Evolutionary conservation across 169 alveolate genomes (phyloP), one percentile per base, ranked within the genome.

Genomic region (Plasmodium fragile): DNA sequence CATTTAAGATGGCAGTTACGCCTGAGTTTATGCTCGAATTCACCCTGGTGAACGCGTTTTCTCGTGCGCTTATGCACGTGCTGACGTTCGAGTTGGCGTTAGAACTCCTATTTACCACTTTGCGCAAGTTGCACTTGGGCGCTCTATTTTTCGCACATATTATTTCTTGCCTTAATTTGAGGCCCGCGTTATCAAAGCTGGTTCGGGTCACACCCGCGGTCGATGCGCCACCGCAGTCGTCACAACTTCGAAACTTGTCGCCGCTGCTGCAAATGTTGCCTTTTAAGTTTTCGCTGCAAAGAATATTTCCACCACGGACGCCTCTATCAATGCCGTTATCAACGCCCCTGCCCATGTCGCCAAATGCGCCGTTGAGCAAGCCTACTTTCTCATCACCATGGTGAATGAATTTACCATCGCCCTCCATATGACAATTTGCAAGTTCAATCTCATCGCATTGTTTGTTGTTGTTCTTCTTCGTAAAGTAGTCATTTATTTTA

Each of bases 401-500:
- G n/a, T 65, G 30, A 25, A 65, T 65, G 4, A 65, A 5, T 6
- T 79, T 55, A 22, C 11, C 55, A 6, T 79, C 84, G 18, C 34
- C 34, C 52, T 79, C 39, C 16, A 18, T 39, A 79, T 41, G 25
- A n/a, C 16, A 25, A 79, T 79, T 45, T 16, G 36, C 30, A 41
- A 25, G 53, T 28, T 18, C 10, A n/a, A 41, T 55, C 18, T 2
- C 75, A 3, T 81, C 59, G 11, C 41, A 25, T 65, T 28, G 4
- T 65, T 22, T 59, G 32, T 11, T 59, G 32, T 11, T 30, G 25
- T 16, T 55, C 43, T 25, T 32, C 36, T 55, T 81, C 22, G 59
- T 30, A 5, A 82, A 69, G 70, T 82, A 45, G 43, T 82, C 6
- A 43, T 65, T 65, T 82, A 82, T 71, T 43, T 71, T 82, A n/a